Evolutionary conservation across 768 basidiomycete species (phyloP), one percentile per base, ranked within the genome.

Genomic region (Leucocoprinus leucothites): DNA sequence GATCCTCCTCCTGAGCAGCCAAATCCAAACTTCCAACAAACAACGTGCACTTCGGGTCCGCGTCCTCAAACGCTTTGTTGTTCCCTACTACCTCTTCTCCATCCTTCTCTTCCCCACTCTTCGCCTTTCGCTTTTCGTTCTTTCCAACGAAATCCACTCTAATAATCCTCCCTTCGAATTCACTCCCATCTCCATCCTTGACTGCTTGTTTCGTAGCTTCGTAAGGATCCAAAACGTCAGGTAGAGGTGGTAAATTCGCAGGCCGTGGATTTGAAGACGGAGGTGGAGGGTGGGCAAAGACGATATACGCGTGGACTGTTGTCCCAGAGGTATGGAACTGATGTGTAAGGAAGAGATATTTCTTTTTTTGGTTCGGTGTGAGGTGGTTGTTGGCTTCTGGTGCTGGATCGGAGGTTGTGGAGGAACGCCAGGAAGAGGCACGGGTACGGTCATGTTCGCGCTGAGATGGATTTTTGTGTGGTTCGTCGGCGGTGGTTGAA

Each of bases 1-100:
- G 65, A 64, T 94, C 92, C 65, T 96, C 91, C 64, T 98, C 97
- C 65, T 86, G 89, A 63, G 89, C 85, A 35, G 85, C 89, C 67
- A 97, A 97, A 65, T 97, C 94, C 56, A 99, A 75, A 62, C 90
- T 94, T 4, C 96, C 96, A 1, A 99, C 87, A 63, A 98, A 98
- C 22, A 98, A 65, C 13, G 87, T 91, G 57, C 82, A 73, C 64
- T 90, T 91, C 11, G 93, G 91, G 65, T 98, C 89, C 0, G 76
- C 72, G 14, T 72, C 74, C 3, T 68, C 58, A 9, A 68, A 62
- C 3, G 31, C 16, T 4, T 11, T 21, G 5, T 22, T 22, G 7
- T 21, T 36, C 3, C 22, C 42, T 34, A 43, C 43, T 35, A n/a
- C 42, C 3, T 11, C 63, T 41, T 57, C 61, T n/a, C 62, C 65